Evolutionary conservation across 805 yeast species (phyloP).

Genomic region (Geotrichum ghanense): DNA sequence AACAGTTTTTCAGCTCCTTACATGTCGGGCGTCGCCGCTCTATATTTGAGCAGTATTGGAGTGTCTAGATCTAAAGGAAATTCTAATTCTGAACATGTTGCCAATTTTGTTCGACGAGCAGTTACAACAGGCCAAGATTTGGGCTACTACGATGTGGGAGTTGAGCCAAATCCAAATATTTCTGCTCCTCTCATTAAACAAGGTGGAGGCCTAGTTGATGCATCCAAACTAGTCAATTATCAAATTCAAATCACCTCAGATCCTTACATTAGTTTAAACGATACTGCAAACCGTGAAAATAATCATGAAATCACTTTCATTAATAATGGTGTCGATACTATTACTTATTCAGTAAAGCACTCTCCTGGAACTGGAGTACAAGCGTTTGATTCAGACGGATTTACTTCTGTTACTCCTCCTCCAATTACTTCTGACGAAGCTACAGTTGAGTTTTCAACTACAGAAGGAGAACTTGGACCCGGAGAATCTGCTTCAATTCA

Average conservation of each 20-base stretch:
- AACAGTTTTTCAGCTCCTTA: constrained; percentile 16
- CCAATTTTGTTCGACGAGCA: background rate
- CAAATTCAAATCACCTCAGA: constrained; percentile 7
- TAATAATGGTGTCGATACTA: background rate
- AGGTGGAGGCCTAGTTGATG: constrained; percentile 15
- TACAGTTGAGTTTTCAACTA: background rate
- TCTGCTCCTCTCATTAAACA: constrained; percentile 13
- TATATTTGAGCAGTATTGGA: constrained; percentile 4
- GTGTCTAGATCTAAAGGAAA: background rate
- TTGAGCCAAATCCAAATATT: background rate
- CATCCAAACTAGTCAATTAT: constrained; percentile 11
- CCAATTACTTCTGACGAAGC: background rate
- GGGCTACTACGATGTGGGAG: background rate
- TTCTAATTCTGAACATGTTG: background rate
- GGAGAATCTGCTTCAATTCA: background rate
- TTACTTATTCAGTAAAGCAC: background rate
- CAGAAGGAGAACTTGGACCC: background rate
- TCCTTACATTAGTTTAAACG: background rate
- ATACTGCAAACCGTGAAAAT: background rate
- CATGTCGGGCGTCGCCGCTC: constrained; percentile 14
- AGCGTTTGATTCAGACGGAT: too few species aligned
- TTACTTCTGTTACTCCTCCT: background rate
- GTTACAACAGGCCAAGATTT: constrained; percentile 1
- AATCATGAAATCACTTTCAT: background rate
- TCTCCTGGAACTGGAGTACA: background rate